Percentiles rank a stretch among this genome's conserved stretches.
phyloP scores from a whole-genome alignment of 208 protist species.

The Leishmania gerbilli region DNA sequence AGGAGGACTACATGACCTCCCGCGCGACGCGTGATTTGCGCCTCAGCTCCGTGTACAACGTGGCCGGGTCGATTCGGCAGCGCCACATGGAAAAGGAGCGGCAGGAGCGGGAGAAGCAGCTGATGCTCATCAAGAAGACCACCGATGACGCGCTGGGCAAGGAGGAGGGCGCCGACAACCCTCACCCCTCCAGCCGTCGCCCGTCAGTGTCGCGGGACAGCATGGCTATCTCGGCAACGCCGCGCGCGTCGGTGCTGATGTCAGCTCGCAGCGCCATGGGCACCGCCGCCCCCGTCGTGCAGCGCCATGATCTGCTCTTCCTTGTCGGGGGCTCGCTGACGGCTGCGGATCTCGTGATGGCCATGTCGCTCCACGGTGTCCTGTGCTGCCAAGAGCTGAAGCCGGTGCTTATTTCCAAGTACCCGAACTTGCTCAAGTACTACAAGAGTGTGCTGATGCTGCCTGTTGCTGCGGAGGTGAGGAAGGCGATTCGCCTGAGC shows the following conservation, averaged over 20 bases:
- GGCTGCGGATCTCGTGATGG: constrained; percentile 63
- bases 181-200: constrained; percentile 7
- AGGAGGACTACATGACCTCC: constrained; percentile 29
- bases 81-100: constrained; percentile 36
- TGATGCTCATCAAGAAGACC: constrained; percentile 25
- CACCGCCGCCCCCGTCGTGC: constrained; percentile 6
- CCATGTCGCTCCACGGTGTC: constrained; percentile 42
- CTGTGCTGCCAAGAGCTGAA: constrained; percentile 27
- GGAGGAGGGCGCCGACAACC: constrained; percentile 6
- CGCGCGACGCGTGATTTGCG: constrained; percentile 32
- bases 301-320: constrained; percentile 56
- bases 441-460: constrained; percentile 58
- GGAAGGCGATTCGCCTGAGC: constrained; percentile 53
- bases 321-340: constrained; percentile 77
- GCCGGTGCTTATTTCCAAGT: constrained; percentile 17
- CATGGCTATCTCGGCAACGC: constrained; percentile 22
- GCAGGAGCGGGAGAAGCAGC: constrained; percentile 39
- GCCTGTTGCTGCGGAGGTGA: constrained; percentile 57
- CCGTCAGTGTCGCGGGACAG: constrained; percentile 17
- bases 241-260: constrained; percentile 35
- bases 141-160: constrained; percentile 26
- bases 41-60: constrained; percentile 48
- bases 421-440: constrained; percentile 26
- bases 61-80: constrained; percentile 37
- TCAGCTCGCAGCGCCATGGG: constrained; percentile 23